A percentile compares a stretch with the other conserved stretches of the same genome.
Evolutionary conservation across 1,284 basidiomycete genomes (phyloP).

Genomic region (Tetrapyrgos nigripes): DNA sequence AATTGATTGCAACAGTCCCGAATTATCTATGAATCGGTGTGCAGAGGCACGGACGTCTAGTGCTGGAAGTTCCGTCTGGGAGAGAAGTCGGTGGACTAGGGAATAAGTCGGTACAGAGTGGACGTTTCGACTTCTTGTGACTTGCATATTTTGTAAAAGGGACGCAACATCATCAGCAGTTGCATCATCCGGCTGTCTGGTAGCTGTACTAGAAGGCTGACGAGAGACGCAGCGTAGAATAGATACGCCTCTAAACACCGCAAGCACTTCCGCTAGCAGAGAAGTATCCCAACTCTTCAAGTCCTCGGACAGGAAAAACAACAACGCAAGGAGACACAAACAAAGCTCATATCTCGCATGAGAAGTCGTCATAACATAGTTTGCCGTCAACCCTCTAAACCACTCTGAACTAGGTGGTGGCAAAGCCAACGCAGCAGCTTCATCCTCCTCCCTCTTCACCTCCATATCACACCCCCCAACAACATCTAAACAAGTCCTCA

Average conservation of each 20-base stretch:
- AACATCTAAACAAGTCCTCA: slow-evolving; percentile 64
- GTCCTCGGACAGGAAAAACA: slow-evolving; percentile 75
- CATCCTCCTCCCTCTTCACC: slow-evolving; percentile 77
- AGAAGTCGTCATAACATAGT: slow-evolving; percentile 66
- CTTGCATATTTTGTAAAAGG: slow-evolving; percentile 74
- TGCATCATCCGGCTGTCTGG: slow-evolving; percentile 37
- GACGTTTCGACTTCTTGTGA: slow-evolving; percentile 55
- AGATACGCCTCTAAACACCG: slow-evolving; percentile 76
- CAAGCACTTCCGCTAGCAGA: slow-evolving; percentile 75
- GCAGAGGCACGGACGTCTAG: slow-evolving; percentile 60
- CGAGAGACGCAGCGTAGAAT: slow-evolving; percentile 66
- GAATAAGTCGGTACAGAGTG: slow-evolving; percentile 66
- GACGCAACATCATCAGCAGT: slow-evolving; percentile 68
- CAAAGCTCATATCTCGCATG: slow-evolving; percentile 77
- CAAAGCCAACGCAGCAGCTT: slow-evolving; percentile 60
- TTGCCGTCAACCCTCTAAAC: slow-evolving; percentile 63
- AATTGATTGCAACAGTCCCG: slow-evolving; percentile 68
- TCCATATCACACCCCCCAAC: slow-evolving; percentile 73
- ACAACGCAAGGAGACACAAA: slow-evolving; percentile 65
- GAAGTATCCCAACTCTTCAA: slow-evolving; percentile 67
- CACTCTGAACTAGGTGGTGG: slow-evolving; percentile 63
- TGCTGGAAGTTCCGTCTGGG: slow-evolving; percentile 49
- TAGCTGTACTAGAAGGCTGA: slow-evolving; percentile 60
- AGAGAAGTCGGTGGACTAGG: slow-evolving; percentile 72
- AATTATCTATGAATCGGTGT: slow-evolving; percentile 71